These are phyloP conservation scores for Geotrichum phurueaensis DNA, from an alignment of 1,139 yeast species.

Conservation along the genomic window DNA sequence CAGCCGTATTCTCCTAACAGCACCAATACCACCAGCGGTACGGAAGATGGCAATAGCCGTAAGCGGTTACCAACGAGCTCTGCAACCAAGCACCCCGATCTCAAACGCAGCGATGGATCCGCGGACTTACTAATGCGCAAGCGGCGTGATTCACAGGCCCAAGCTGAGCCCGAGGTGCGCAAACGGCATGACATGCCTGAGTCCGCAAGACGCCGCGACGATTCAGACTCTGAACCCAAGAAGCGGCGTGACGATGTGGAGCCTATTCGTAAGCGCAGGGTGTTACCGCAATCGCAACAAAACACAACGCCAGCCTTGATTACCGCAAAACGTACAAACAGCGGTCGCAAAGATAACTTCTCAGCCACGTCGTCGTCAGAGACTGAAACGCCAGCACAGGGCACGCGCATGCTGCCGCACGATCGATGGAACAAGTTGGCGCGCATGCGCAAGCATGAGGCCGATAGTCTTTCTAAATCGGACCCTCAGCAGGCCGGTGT, in stretches of 20 bases:
- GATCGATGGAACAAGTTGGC: conserved; percentile 33
- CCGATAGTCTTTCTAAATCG: conserved; percentile 28
- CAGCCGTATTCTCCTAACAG: background rate
- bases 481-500: conserved; percentile 27
- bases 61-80: background rate
- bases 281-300: background rate
- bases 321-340: background rate
- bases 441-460: conserved; percentile 32
- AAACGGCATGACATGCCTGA: background rate
- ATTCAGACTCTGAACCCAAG: background rate
- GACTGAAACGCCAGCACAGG: background rate
- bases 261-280: background rate
- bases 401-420: background rate
- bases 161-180: background rate
- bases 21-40: background rate
- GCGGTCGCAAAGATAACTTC: background rate
- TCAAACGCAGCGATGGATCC: background rate
- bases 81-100: background rate
- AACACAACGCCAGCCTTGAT: background rate
- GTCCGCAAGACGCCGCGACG: too few species aligned
- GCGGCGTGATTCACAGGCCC: background rate
- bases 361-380: background rate
- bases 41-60: background rate
- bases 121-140: background rate
- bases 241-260: background rate